Percentiles rank a stretch among this genome's conserved stretches.
phyloP scores from a whole-genome alignment of 179 eudicot genomes.

The Spinacia oleracea region DNA sequence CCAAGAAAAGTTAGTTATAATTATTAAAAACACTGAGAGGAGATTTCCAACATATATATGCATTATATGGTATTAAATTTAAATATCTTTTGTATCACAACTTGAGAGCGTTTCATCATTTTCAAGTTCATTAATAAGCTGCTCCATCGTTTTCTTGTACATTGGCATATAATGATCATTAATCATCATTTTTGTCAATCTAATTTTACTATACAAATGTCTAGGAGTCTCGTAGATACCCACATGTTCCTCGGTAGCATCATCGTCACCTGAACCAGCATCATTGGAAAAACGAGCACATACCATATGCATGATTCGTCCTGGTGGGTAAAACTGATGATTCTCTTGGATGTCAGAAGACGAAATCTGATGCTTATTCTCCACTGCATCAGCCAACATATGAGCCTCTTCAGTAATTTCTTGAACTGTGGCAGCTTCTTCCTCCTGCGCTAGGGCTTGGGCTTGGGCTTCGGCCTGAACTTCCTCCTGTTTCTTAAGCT shows the following conservation, averaged over 20 bases:
- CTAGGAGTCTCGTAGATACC: constrained; percentile 78
- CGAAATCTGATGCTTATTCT: constrained; percentile 48
- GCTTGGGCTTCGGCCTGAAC: constrained; percentile 30
- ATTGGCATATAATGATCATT: constrained; percentile 97
- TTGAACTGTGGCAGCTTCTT: constrained; percentile 59
- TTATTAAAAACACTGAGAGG: not conserved
- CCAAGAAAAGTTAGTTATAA: too few species aligned
- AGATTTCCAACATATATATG: not conserved
- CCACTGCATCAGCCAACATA: constrained; percentile 59
- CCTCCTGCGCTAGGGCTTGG: constrained; percentile 50
- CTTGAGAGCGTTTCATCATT: constrained; percentile 40
- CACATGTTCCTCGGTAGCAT: constrained; percentile 38
- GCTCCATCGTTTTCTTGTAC: constrained; percentile 86
- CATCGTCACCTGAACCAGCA: constrained; percentile 34
- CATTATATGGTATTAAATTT: constrained; percentile 14
- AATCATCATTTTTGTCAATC: constrained; percentile 84
- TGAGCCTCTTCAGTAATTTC: constrained; percentile 72
- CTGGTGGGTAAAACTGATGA: constrained; percentile 78
- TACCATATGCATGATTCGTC: constrained; percentile 81
- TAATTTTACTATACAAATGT: constrained; percentile 77
- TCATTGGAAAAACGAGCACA: constrained; percentile 37
- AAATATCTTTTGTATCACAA: constrained; percentile 26
- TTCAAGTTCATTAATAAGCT: constrained; percentile 68
- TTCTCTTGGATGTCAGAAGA: constrained; percentile 58
- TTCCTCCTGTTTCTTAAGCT: constrained; percentile 57